phyloP scores from a whole-genome alignment of 805 yeast species.

The Saturnispora dispora region DNA sequence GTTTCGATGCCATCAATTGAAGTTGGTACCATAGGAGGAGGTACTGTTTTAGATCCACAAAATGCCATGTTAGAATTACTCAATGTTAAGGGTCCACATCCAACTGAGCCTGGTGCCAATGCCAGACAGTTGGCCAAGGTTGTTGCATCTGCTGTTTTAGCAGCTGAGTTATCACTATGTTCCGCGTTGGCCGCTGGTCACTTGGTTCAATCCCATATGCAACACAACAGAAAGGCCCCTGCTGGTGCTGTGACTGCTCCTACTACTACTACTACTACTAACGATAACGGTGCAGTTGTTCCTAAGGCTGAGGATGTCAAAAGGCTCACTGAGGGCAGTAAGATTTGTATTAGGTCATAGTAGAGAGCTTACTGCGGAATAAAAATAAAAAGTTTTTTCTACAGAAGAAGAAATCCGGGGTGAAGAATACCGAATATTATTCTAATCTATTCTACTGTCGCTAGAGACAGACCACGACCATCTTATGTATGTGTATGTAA shows the following conservation, averaged over 20 bases:
- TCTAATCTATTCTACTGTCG: neutral
- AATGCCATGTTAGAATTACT: conserved; percentile 89
- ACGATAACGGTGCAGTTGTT: conserved; percentile 3
- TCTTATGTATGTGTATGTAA: neutral
- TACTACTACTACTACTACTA: conserved; percentile 16
- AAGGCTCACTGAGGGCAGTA: conserved; percentile 62
- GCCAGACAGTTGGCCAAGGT: conserved; percentile 88
- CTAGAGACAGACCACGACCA: neutral
- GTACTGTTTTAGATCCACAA: conserved; percentile 95
- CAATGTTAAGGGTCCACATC: conserved; percentile 94
- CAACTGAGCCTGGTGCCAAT: conserved; percentile 87
- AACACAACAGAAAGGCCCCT: conserved; percentile 59
- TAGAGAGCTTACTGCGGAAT: neutral
- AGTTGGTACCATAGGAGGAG: conserved; percentile 99
- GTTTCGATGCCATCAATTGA: conserved; percentile 99
- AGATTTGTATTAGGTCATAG: conserved; percentile 60
- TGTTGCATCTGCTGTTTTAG: conserved; percentile 90
- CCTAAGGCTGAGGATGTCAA: conserved; percentile 28
- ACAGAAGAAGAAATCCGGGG: neutral
- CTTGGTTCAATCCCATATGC: conserved; percentile 95
- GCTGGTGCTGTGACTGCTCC: conserved; percentile 23
- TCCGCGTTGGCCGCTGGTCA: conserved; percentile 98
- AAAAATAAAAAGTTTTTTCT: neutral
- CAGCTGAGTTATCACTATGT: conserved; percentile 91
- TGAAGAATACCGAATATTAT: neutral